Base-by-base conservation (phyloP, 176 grass and related monocot species). In the Bolboschoenus planiculmis region DNA sequence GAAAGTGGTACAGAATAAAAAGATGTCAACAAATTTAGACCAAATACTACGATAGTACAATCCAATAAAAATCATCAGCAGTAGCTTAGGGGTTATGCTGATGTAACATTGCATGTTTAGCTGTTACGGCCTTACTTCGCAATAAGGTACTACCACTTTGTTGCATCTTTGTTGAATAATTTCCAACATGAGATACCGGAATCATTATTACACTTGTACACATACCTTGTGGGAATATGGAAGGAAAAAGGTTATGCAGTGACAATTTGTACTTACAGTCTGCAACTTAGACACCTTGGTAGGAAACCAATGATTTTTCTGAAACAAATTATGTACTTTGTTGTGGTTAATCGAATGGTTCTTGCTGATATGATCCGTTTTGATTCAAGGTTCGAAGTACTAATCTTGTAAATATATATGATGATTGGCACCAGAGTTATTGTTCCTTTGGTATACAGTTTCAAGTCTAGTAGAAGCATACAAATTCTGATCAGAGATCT, bases 161-260 rank as follows among this genome's bases (percentile, higher is more conserved):
- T n/a, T 5, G 23, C 36, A 71, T 43, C 33, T 11, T 11, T 71
- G 66, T 71, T 71, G 6, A 37, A 37, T 18, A 13, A 67, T 43
- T 73, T 73, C 40, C 23, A 27, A 68, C 44, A 73, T 44, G 21
- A 73, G 39, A 26, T 33, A 16, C 27, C 31, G 5, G 39, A 20
- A 72, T 72, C 21, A 43, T 13, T 71, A 36, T 65, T 65, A 36
- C 29, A 65, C 62, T 70, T 70, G 65, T 70, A 70, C 59, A 33
- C 10, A 63, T 26, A 63, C 27, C 27, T 34, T 31, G 60, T 33
- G 10, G 13, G 30, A 34, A 33, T 64, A 14, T 4, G 2, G 16
- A 64, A 64, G 9, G 29, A 64, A 34, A 31, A 15, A 1, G 14
- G 13, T 31, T 27, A 64, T 34, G 4, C 60, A 31, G 27, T 4